Conservation (phyloP, 345 rosid species). For the Odontarrhena argentea region DNA sequence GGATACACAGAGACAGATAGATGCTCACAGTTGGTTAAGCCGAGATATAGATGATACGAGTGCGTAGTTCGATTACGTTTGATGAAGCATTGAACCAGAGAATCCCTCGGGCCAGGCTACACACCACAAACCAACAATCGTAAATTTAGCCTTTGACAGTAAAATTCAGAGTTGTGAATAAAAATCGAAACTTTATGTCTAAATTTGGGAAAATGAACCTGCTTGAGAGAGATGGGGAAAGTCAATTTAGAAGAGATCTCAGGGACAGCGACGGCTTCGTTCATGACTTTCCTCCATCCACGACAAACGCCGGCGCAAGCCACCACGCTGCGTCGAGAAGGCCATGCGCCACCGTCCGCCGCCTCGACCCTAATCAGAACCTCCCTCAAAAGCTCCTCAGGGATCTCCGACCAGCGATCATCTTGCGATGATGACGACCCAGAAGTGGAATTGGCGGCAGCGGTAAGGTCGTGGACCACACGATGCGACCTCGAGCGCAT, state of each 20-base stretch:
- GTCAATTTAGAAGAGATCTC: slow-evolving; percentile 72
- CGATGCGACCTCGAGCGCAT: slow-evolving; percentile 64
- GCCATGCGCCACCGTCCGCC: slow-evolving; percentile 69
- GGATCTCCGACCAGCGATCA: slow-evolving; percentile 73
- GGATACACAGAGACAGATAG: neutral
- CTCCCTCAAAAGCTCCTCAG: slow-evolving; percentile 77
- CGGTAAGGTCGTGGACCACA: slow-evolving; percentile 57
- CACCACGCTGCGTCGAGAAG: slow-evolving; percentile 68
- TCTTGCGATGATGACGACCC: slow-evolving; percentile 13
- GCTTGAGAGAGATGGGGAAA: slow-evolving; percentile 85
- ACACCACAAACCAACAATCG: neutral
- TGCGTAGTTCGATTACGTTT: slow-evolving; percentile 58
- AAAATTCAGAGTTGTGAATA: neutral
- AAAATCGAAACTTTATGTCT: slow-evolving; percentile 29
- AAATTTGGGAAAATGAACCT: slow-evolving; percentile 46
- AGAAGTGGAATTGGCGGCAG: slow-evolving; percentile 26
- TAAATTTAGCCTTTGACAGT: too few species aligned
- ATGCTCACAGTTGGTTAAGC: slow-evolving; percentile 63
- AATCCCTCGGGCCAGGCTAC: slow-evolving; percentile 82
- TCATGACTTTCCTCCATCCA: slow-evolving; percentile 67
- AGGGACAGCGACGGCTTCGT: slow-evolving; percentile 70
- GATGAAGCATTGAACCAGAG: slow-evolving; percentile 64
- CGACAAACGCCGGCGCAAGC: slow-evolving; percentile 88
- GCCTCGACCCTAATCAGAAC: slow-evolving; percentile 65
- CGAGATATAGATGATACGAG: slow-evolving; percentile 62